Conservation (phyloP, 257 asterid genomes). For the Cynanchum wilfordii region DNA sequence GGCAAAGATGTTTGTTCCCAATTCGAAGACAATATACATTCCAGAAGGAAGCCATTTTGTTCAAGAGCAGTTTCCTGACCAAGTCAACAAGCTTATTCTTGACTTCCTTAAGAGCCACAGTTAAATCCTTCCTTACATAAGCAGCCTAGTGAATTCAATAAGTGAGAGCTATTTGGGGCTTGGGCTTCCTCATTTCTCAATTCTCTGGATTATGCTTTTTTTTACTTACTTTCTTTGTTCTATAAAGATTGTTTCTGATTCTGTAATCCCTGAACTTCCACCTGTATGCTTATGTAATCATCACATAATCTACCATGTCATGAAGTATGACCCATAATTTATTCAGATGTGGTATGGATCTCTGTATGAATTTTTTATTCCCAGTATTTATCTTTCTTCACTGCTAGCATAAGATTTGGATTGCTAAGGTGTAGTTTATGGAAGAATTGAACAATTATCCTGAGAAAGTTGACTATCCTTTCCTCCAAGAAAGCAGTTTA, state of each 20-base stretch:
- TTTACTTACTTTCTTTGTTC: background rate
- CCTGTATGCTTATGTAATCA: background rate
- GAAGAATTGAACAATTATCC: background rate
- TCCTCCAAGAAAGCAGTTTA: background rate
- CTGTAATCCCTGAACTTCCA: background rate
- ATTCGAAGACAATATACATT: slow-evolving; percentile 41
- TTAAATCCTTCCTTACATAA: slow-evolving; percentile 6
- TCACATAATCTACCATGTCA: background rate
- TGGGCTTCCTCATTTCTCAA: background rate
- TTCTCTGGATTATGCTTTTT: background rate
- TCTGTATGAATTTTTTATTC: background rate
- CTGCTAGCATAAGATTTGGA: background rate
- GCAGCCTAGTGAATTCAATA: background rate
- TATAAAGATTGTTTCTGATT: background rate
- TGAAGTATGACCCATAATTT: background rate
- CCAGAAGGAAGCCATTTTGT: slow-evolving; percentile 68
- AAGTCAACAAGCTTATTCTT: slow-evolving; percentile 42
- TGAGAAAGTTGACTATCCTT: background rate
- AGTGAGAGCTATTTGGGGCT: background rate
- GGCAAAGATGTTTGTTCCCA: slow-evolving; percentile 44
- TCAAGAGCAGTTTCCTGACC: slow-evolving; percentile 63
- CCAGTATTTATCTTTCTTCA: background rate
- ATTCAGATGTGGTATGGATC: background rate
- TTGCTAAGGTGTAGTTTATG: background rate
- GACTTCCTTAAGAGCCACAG: slow-evolving; percentile 35